phyloP scores from a whole-genome alignment of 2,329 filamentous ascomycete species.

The Stromatinia cepivora region DNA sequence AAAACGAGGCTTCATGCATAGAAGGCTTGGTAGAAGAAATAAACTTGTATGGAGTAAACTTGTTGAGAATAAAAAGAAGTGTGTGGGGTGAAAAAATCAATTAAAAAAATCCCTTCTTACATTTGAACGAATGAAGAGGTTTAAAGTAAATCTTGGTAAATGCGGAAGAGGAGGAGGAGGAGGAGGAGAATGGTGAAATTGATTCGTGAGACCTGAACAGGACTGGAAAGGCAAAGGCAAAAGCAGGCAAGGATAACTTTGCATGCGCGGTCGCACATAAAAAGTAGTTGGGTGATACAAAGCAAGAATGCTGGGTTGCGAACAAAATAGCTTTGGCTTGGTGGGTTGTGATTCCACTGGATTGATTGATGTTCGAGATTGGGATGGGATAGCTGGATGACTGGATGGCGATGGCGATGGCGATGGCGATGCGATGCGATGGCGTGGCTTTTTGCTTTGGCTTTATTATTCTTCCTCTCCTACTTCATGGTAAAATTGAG shows the following conservation, averaged over 20 bases:
- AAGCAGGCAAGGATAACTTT: background rate
- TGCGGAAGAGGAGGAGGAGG: background rate
- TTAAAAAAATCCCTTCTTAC: background rate
- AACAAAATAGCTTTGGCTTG: background rate
- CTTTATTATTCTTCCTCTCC: background rate
- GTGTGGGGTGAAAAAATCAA: background rate
- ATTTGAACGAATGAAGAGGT: background rate
- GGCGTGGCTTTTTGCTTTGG: background rate
- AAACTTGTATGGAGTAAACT: background rate
- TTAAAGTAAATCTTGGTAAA: background rate
- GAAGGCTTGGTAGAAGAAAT: conserved; percentile 23
- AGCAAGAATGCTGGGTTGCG: background rate
- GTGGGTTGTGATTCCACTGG: background rate
- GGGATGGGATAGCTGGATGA: background rate
- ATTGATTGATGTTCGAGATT: background rate
- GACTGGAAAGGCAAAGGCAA: background rate
- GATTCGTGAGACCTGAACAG: background rate
- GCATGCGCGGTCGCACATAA: background rate
- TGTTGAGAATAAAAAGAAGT: background rate
- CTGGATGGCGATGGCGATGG: background rate
- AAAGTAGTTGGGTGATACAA: background rate
- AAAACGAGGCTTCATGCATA: conserved; percentile 17
- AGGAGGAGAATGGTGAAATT: background rate
- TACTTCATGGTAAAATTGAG: too few species aligned
- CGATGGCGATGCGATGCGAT: background rate